Conservation (phyloP, 2,329 filamentous ascomycete genomes). For the Leptographium procerum region DNA sequence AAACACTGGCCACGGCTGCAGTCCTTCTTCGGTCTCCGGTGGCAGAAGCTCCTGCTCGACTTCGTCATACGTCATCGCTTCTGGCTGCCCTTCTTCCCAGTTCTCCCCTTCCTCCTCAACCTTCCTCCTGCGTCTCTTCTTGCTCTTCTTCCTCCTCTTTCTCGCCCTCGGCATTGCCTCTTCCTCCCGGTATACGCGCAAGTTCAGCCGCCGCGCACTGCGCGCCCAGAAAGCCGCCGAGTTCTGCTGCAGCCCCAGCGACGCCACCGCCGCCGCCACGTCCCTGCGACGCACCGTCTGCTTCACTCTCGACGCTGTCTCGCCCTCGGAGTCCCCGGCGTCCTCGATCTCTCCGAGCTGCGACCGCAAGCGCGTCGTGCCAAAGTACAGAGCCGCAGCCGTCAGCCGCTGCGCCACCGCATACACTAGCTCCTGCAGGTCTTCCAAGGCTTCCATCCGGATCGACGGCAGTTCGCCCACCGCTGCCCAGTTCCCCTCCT, state of each 20-base stretch:
- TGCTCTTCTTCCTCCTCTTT: conserved; percentile 19
- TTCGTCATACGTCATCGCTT: conserved; percentile 6
- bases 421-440: conserved; percentile 60
- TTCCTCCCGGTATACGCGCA: conserved; percentile 33
- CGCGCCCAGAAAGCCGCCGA: conserved; percentile 33
- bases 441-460: conserved; percentile 61
- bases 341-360: too few relatives aligned
- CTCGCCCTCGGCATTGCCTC: conserved; percentile 15
- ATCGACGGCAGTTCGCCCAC: conserved; percentile 55
- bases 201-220: conserved; percentile 35
- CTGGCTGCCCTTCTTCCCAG: neutral
- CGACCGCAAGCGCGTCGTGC: conserved; percentile 55
- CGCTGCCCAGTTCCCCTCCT: conserved; percentile 56
- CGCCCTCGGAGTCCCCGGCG: neutral
- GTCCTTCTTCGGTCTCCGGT: neutral
- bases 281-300: conserved; percentile 30
- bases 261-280: conserved; percentile 36
- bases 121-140: neutral
- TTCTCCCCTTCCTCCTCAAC: neutral
- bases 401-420: conserved; percentile 58
- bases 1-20: neutral
- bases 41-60: conserved; percentile 4
- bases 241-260: conserved; percentile 30
- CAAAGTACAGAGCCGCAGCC: conserved; percentile 54
- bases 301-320: conserved; percentile 14